Evolutionary conservation across 2,329 filamentous ascomycete genomes (phyloP).

Genomic region (Thelonectria rubi): DNA sequence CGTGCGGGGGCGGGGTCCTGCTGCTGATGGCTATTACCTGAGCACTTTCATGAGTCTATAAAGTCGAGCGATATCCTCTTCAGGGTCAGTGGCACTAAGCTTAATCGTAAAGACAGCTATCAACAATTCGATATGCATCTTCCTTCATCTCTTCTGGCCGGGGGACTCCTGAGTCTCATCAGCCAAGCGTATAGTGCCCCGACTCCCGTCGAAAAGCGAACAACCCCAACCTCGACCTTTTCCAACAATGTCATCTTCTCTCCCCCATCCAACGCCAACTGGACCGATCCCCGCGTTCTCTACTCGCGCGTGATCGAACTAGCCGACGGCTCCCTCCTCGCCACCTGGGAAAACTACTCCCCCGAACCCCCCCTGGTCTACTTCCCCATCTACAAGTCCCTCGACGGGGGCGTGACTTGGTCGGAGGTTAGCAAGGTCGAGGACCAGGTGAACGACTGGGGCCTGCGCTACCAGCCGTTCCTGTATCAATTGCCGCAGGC

Average conservation of each 20-base stretch:
- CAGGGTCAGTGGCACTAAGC: not conserved
- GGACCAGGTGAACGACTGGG: conserved; percentile 71
- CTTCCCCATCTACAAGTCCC: conserved; percentile 64
- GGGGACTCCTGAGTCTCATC: conserved; percentile 14
- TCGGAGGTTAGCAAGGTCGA: conserved; percentile 68
- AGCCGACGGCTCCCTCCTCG: conserved; percentile 56
- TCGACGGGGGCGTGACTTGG: conserved; percentile 69
- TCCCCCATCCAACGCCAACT: conserved; percentile 50
- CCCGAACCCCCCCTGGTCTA: conserved; percentile 63
- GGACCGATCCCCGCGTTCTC: conserved; percentile 54
- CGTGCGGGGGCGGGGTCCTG: not conserved
- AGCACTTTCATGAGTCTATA: not conserved
- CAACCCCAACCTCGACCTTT: conserved; percentile 17
- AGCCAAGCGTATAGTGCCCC: conserved; percentile 8
- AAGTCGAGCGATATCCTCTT: not conserved
- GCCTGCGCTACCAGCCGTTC: conserved; percentile 74
- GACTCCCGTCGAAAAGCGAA: conserved; percentile 14
- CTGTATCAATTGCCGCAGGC: conserved; percentile 69
- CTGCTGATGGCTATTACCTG: not conserved
- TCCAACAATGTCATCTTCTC: conserved; percentile 51
- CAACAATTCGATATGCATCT: not conserved
- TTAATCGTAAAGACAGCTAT: no score
- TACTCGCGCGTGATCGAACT: conserved; percentile 57
- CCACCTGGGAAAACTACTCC: conserved; percentile 66
- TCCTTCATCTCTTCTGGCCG: conserved; percentile 1